These are phyloP conservation scores for Nicotiana attenuata DNA, from an alignment of 257 asterid genomes.

Conservation along the genomic window DNA sequence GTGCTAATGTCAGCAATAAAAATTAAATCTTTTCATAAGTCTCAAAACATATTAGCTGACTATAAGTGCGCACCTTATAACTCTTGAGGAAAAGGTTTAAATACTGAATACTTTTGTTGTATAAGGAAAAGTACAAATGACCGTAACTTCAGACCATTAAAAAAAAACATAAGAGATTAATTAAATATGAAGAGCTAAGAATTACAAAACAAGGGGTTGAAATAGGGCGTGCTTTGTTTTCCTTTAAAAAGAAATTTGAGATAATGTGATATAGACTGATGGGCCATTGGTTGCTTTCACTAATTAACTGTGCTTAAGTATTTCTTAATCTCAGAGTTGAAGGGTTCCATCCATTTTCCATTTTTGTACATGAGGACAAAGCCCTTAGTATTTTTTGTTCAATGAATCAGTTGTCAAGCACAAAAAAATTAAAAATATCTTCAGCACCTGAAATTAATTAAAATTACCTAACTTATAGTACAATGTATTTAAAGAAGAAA, in stretches of 20 bases:
- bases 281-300: slow-evolving; percentile 12
- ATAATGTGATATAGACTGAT: neutral
- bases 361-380: slow-evolving; percentile 14
- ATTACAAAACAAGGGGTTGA: slow-evolving; percentile 4
- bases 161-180: neutral
- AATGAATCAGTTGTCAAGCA: slow-evolving; percentile 8
- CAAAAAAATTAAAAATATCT: neutral
- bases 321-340: neutral
- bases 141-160: neutral
- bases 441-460: neutral
- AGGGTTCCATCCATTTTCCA: slow-evolving; percentile 15
- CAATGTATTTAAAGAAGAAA: too few species aligned
- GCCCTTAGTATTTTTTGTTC: slow-evolving; percentile 18
- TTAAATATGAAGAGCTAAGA: neutral
- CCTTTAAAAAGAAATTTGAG: slow-evolving; percentile 10
- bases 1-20: neutral
- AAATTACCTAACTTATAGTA: neutral
- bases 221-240: slow-evolving; percentile 12
- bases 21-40: neutral
- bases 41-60: neutral
- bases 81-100: neutral
- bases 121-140: neutral
- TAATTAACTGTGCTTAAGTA: neutral
- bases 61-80: neutral
- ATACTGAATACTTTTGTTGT: neutral